A percentile compares a stretch with the other conserved stretches of the same genome.
phyloP scores from a whole-genome alignment of 805 yeast species.

The Candida nonsorbophila region DNA sequence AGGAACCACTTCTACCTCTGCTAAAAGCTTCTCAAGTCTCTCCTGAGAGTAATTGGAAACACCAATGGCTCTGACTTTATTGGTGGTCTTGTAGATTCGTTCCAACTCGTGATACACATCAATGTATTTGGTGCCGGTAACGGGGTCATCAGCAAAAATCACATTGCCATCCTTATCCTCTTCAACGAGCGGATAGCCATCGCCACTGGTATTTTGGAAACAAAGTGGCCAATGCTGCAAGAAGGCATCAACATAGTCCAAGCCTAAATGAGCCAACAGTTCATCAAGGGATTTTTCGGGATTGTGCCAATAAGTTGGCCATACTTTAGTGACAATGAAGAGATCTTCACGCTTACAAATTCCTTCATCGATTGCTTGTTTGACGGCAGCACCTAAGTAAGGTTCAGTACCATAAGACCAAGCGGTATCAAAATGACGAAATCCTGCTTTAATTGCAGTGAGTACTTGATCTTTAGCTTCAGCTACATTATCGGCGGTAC shows the following conservation, averaged over 20 bases:
- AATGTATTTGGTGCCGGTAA: slow-evolving; percentile 20
- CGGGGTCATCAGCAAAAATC: slow-evolving; percentile 25
- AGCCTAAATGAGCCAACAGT: slow-evolving; percentile 34
- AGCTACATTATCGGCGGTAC: slow-evolving; percentile 19
- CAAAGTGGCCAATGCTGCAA: too few relatives aligned
- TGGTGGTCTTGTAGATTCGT: too few relatives aligned
- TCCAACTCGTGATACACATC: slow-evolving; percentile 21
- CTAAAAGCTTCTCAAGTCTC: slow-evolving; percentile 18
- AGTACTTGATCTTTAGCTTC: slow-evolving; percentile 24
- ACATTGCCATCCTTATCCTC: slow-evolving; percentile 25
- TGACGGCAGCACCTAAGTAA: slow-evolving; percentile 37
- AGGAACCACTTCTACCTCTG: slow-evolving; percentile 18
- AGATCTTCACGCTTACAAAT: too few relatives aligned
- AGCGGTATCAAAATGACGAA: slow-evolving; percentile 46
- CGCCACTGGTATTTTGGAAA: slow-evolving; percentile 29
- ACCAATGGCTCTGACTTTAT: slow-evolving; percentile 20
- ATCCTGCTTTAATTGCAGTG: slow-evolving; percentile 35
- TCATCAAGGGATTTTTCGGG: slow-evolving; percentile 33
- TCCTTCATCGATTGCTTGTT: slow-evolving; percentile 45
- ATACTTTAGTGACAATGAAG: slow-evolving; percentile 26
- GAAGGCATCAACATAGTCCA: slow-evolving; percentile 39
- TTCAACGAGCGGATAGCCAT: slow-evolving; percentile 30
- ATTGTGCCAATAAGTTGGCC: slow-evolving; percentile 35
- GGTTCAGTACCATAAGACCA: slow-evolving; percentile 40
- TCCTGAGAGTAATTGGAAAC: slow-evolving; percentile 24